Percentiles rank a stretch among this genome's conserved stretches.
phyloP scores from a whole-genome alignment of 1,284 basidiomycete species.

The Chiua sp. region DNA sequence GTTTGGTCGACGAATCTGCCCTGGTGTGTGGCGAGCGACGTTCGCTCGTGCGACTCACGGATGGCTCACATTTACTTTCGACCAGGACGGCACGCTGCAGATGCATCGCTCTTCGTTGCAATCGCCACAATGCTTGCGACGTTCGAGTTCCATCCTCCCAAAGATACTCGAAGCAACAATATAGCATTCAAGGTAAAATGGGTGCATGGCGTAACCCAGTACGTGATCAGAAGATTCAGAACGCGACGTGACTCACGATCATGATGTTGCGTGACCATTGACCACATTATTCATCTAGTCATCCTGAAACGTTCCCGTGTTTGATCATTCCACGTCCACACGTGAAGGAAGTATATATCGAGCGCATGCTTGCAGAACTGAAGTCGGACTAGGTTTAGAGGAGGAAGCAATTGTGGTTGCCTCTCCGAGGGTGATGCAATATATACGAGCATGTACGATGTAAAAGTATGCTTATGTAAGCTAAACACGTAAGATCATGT shows the following conservation, averaged over 20 bases:
- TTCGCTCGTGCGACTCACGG: background rate
- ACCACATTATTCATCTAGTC: background rate
- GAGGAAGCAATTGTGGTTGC: no score
- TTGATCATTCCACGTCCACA: no score
- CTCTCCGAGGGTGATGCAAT: no score
- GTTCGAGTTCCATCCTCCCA: conserved; percentile 6
- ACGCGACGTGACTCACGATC: no score
- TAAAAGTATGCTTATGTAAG: no score
- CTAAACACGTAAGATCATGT: no score
- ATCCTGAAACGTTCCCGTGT: background rate
- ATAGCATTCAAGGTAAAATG: background rate
- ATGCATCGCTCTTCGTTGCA: background rate
- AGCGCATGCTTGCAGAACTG: no score
- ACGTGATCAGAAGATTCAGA: background rate
- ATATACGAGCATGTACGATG: no score
- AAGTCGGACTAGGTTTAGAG: no score
- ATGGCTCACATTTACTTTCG: conserved; percentile 4
- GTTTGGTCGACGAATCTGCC: conserved; percentile 24
- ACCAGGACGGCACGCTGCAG: background rate
- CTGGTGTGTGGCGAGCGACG: conserved; percentile 5
- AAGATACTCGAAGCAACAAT: conserved; percentile 6
- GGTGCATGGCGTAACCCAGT: background rate
- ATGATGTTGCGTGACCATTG: background rate
- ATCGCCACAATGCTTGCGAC: background rate
- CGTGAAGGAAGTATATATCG: no score